These are phyloP conservation scores for Aspergillus sp. DNA, from an alignment of 2,329 filamentous ascomycete species.

Conservation along the genomic window DNA sequence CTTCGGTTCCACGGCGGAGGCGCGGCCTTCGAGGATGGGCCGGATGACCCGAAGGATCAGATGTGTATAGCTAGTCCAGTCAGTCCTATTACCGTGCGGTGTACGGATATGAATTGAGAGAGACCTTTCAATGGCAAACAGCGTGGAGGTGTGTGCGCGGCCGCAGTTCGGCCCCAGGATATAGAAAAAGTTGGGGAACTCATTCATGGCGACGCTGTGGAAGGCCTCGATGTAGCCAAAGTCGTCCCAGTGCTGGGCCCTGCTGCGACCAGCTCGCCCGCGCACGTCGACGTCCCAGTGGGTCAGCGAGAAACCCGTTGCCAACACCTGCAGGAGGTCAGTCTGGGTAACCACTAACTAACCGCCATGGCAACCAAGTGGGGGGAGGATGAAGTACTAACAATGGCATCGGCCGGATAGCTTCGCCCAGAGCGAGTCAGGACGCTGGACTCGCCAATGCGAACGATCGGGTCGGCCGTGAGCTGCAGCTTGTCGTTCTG, in stretches of 20 bases:
- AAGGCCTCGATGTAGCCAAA: slow-evolving; percentile 21
- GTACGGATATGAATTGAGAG: not conserved
- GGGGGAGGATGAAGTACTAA: not conserved
- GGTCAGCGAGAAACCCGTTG: slow-evolving; percentile 19
- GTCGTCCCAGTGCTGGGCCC: slow-evolving; percentile 18
- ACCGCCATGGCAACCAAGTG: not conserved
- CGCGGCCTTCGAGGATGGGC: slow-evolving; percentile 12
- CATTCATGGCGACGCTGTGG: slow-evolving; percentile 23
- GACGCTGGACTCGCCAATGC: not conserved
- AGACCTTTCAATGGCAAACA: slow-evolving; percentile 18
- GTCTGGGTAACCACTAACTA: not conserved
- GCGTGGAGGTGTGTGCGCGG: slow-evolving; percentile 16
- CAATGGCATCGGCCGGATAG: slow-evolving; percentile 9
- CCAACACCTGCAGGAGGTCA: slow-evolving; percentile 14
- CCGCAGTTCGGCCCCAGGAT: slow-evolving; percentile 22
- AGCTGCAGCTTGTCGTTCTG: slow-evolving; percentile 8
- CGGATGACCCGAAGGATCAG: slow-evolving; percentile 16
- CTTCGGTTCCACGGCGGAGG: slow-evolving; percentile 19
- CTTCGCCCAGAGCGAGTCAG: not conserved
- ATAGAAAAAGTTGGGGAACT: slow-evolving; percentile 27
- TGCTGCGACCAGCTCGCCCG: slow-evolving; percentile 14
- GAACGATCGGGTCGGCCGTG: slow-evolving; percentile 10
- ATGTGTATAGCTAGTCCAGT: slow-evolving; percentile 1
- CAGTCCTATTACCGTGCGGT: too few species aligned
- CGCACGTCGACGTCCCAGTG: slow-evolving; percentile 7